Percentiles rank a stretch among this genome's conserved stretches.
phyloP scores from a whole-genome alignment of 176 grass and related monocot species.

The Aegilops longissima region DNA sequence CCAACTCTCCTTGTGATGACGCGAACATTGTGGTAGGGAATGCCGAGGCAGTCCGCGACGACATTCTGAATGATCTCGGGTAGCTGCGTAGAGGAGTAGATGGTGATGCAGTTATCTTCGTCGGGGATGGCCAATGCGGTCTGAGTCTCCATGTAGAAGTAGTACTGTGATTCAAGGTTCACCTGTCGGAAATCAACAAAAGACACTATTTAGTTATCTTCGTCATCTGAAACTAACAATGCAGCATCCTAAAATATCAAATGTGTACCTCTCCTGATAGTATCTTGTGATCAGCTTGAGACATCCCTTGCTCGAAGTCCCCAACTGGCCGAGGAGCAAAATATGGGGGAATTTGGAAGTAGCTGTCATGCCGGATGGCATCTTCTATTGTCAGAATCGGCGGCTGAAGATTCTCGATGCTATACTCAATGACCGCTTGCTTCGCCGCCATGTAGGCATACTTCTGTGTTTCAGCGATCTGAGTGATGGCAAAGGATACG shows the following conservation, averaged over 20 bases:
- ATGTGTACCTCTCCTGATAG: slow-evolving; percentile 49
- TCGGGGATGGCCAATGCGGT: slow-evolving; percentile 64
- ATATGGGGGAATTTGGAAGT: slow-evolving; percentile 43
- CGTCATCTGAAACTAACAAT: neutral
- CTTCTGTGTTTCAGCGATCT: slow-evolving; percentile 79
- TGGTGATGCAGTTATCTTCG: slow-evolving; percentile 75
- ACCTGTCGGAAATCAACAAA: neutral
- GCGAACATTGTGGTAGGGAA: slow-evolving; percentile 74
- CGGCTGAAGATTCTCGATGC: slow-evolving; percentile 55
- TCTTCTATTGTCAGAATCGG: slow-evolving; percentile 79
- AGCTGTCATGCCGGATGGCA: slow-evolving; percentile 56
- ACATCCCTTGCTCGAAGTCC: slow-evolving; percentile 75
- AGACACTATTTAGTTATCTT: too few relatives aligned
- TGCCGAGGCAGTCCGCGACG: slow-evolving; percentile 59
- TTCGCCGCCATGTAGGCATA: slow-evolving; percentile 74
- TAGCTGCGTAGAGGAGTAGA: slow-evolving; percentile 55
- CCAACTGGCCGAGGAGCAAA: slow-evolving; percentile 54
- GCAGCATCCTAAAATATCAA: neutral
- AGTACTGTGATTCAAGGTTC: slow-evolving; percentile 83
- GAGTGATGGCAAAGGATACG: neutral
- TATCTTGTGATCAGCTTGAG: slow-evolving; percentile 83
- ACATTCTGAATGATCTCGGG: slow-evolving; percentile 51
- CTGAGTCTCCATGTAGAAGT: slow-evolving; percentile 86
- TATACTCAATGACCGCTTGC: slow-evolving; percentile 57
- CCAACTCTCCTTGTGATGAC: slow-evolving; percentile 81